A percentile compares a stretch with the other conserved stretches of the same genome.
These are phyloP conservation scores for Mucor plumbeus DNA, from an alignment of 371 early-diverging fungal species.

Conservation along the genomic window DNA sequence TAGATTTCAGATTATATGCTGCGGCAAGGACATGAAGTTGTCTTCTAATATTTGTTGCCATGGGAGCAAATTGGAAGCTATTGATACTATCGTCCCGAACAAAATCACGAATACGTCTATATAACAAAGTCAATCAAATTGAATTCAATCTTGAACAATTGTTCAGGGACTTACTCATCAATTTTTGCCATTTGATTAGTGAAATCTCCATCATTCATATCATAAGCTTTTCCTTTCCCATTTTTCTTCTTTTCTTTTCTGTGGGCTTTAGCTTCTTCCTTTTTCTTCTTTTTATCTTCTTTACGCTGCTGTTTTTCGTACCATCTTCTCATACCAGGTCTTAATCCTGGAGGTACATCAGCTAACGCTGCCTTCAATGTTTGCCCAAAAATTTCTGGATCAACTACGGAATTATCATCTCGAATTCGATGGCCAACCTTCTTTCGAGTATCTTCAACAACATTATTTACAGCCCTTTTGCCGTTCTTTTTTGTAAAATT, in stretches of 20 bases:
- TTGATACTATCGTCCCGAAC: constrained; percentile 42
- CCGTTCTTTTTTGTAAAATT: constrained; percentile 10
- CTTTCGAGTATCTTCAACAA: constrained; percentile 8
- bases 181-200: constrained; percentile 14
- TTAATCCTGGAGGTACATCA: constrained; percentile 30
- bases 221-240: constrained; percentile 16
- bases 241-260: constrained; percentile 31
- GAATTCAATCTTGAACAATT: no score
- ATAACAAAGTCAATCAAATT: background rate
- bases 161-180: constrained; percentile 21
- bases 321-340: constrained; percentile 31
- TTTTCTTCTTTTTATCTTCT: constrained; percentile 19
- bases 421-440: constrained; percentile 14
- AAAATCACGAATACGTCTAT: constrained; percentile 45
- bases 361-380: constrained; percentile 29
- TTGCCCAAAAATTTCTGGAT: constrained; percentile 31
- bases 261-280: constrained; percentile 19
- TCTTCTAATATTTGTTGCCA: constrained; percentile 54
- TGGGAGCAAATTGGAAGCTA: constrained; percentile 58
- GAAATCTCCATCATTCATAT: constrained; percentile 14
- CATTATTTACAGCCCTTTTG: background rate
- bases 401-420: constrained; percentile 26
- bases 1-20: constrained; percentile 56
- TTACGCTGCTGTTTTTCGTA: constrained; percentile 33
- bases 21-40: constrained; percentile 59